A percentile compares a stretch with the other conserved stretches of the same genome.
Conservation (phyloP, 1,139 yeast genomes). For the Taiozyma sp. region DNA sequence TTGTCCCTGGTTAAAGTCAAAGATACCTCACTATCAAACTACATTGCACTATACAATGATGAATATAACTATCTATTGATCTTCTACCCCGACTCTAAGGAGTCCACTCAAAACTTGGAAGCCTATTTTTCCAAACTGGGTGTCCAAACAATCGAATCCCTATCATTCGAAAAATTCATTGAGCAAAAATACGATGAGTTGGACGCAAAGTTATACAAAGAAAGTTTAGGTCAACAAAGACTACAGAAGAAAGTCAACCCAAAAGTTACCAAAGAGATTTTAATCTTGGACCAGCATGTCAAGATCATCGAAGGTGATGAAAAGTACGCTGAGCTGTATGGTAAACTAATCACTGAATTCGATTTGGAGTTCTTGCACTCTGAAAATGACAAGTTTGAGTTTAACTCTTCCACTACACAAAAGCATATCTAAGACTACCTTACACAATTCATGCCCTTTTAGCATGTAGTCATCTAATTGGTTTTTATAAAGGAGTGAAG, state of each 20-base stretch:
- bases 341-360: conserved; percentile 15
- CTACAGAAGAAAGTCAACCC: conserved; percentile 19
- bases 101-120: conserved; percentile 2
- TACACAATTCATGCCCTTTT: not conserved
- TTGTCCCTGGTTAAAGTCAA: conserved; percentile 9
- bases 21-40: conserved; percentile 6
- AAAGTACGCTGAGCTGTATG: conserved; percentile 7
- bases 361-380: conserved; percentile 20
- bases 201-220: conserved; percentile 18
- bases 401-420: conserved; percentile 17
- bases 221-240: conserved; percentile 17
- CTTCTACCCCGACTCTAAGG: conserved; percentile 11
- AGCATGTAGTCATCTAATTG: not conserved
- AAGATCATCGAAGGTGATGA: conserved; percentile 19
- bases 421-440: conserved; percentile 2
- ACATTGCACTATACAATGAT: conserved; percentile 13
- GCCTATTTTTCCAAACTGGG: conserved; percentile 6
- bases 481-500: no score
- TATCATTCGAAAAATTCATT: conserved; percentile 10
- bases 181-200: conserved; percentile 13
- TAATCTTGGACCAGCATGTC: conserved; percentile 13
- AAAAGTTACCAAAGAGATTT: conserved; percentile 11
- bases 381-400: conserved; percentile 12
- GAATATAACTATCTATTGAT: conserved; percentile 21
- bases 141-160: conserved; percentile 3